Evolutionary conservation across 352 stramenopile species (phyloP), one percentile per base, ranked within the genome.

Genomic region (Globisporangium iwayamae): DNA sequence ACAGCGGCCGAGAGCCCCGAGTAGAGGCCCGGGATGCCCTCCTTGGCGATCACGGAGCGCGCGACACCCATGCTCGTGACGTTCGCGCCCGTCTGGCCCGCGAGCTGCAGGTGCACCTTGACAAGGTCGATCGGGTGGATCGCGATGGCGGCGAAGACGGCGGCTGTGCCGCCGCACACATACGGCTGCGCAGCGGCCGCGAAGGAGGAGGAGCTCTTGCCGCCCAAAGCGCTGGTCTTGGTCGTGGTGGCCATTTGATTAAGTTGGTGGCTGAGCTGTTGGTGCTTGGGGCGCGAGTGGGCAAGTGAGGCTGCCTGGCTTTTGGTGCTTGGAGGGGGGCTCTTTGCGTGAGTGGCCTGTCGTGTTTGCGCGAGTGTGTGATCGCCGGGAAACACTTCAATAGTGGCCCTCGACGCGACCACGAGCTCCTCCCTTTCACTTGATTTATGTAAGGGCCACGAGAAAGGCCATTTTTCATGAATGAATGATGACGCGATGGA

Each of bases 41-140:
- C 86, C 50, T 90, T 84, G 34, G 79, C 79, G 10, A 97, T 67
- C 2, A 95, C 82, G 2, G 85, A 91, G 60, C 85, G 88, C 32
- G 87, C 85, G 22, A 97, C 82, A 62, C 76, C 73, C 32, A 94
- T 8, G 32, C 79, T 79, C 46, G 84, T 89, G 50, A 93, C 85
- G 51, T 92, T 93, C 48, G 83, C 69, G 47, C 84, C 81, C 8
- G 79, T 89, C 59, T 96, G 85, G 38, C 86, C 88, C 8, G 85
- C 85, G 48, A 97, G 72, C 68, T 97, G 90, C 46, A 97, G 64
- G 41, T 94, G 87, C 54, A 96, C 89, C 74, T 97, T 97, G 71
- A 94, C 89, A 47, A 96, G 75, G 65, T 97, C 90, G 64, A 97
- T 96, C 39, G 90, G 90, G 71, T 96, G 88, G 72, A 97, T 95